Evolutionary conservation across 2,329 filamentous ascomycete genomes (phyloP).

Genomic region (Lojkania enalia): DNA sequence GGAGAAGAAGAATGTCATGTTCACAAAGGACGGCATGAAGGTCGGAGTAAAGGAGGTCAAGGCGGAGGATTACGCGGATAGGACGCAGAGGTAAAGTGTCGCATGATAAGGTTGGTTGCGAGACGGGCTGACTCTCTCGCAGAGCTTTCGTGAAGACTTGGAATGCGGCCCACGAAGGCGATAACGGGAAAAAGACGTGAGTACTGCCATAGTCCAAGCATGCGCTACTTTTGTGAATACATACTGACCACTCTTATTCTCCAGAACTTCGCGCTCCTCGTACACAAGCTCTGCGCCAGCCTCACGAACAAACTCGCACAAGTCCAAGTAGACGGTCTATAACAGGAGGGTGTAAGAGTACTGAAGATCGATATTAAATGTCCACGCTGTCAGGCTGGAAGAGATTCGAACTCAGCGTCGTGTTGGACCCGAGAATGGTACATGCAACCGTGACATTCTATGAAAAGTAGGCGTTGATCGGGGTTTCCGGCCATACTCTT

Average conservation of each 20-base stretch:
- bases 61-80: slow-evolving; percentile 72
- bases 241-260: background rate
- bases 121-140: slow-evolving; percentile 2
- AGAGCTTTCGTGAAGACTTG: slow-evolving; percentile 56
- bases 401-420: too few species aligned
- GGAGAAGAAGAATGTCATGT: slow-evolving; percentile 74
- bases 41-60: slow-evolving; percentile 71
- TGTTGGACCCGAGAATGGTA: too few species aligned
- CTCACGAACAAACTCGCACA: background rate
- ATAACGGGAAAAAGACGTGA: slow-evolving; percentile 8
- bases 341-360: too few species aligned
- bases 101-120: background rate
- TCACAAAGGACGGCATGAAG: slow-evolving; percentile 73
- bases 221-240: background rate
- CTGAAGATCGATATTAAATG: too few species aligned
- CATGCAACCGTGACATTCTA: too few species aligned
- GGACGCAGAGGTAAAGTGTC: slow-evolving; percentile 61
- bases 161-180: slow-evolving; percentile 43
- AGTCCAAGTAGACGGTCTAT: slow-evolving; percentile 10
- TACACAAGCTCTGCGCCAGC: slow-evolving; percentile 3
- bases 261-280: slow-evolving; percentile 11
- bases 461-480: too few species aligned
- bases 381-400: too few species aligned
- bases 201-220: background rate
- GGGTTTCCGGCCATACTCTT: too few species aligned